Base-by-base conservation (phyloP, 805 yeast genomes). In the Metschnikowia hibisci region DNA sequence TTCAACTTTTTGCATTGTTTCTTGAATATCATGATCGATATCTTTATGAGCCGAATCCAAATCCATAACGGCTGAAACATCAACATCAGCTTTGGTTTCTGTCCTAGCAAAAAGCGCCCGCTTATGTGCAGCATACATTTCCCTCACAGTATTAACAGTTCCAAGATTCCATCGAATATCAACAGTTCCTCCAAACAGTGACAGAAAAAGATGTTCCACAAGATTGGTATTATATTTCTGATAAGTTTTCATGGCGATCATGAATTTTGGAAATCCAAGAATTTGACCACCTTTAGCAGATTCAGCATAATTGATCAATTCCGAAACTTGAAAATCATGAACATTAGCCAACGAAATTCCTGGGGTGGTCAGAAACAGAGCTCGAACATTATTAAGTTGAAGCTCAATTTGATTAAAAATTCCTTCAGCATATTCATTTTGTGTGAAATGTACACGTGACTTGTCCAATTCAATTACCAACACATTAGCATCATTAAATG, bases 101-200 rank as follows among this genome's bases (percentile, higher is more conserved):
- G 60, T 61, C 50, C 96, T 74, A 4, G 88, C 75, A 3, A 77
- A 72, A 41, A 87, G 67, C 0, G 96, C 84, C 34, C 80, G 76
- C 1, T 81, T 81, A 65, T 93, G 96, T 2, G 89, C 78, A 11
- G 88, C 77, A 82, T 90, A 85, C 96, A 93, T 89, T 55, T 88
- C 96, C 28, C 95, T 73, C 27, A 93, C 87, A 50, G 88, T 88
- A 55, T 85, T 87, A 14, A 93, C 82, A 0, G 96, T 83, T 0
- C 98, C 97, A 23, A 93, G 66, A 59, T 93, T 93, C 99, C 99
- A 93, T 38, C 87, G 77, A 1, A 93, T 81, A 46, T 88, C 95
- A 31, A 93, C 93, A 12, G 87, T 80, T 22, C 96, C 97, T 7
- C 87, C 95, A 67, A 93, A 88, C 2, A 81, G 70, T 39, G 93